phyloP scores from a whole-genome alignment of 176 grass and related monocot genomes.

The Metroxylon sagu region DNA sequence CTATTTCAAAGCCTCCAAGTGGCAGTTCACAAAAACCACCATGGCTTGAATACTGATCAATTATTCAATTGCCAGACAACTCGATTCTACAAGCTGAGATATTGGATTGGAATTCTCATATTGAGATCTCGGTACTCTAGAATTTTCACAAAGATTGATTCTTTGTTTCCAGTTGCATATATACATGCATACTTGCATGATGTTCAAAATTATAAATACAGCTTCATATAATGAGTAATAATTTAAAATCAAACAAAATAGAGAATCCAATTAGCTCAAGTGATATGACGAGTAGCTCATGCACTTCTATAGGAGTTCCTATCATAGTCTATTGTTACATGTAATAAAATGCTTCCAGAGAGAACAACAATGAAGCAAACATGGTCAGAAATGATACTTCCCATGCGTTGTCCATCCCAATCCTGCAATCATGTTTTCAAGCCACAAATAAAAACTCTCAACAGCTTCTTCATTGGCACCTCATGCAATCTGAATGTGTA shows the following conservation, averaged over 20 bases:
- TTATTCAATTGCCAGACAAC: too few species aligned
- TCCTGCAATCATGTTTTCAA: slow-evolving; percentile 55
- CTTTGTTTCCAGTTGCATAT: slow-evolving; percentile 6
- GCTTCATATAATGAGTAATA: background rate
- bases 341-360: slow-evolving; percentile 82
- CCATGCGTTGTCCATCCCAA: slow-evolving; percentile 77
- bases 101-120: too few species aligned
- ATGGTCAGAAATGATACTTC: slow-evolving; percentile 86
- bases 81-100: too few species aligned
- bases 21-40: too few species aligned
- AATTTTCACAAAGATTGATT: too few species aligned
- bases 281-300: background rate
- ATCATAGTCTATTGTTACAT: slow-evolving; percentile 84
- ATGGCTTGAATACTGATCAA: too few species aligned
- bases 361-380: slow-evolving; percentile 84
- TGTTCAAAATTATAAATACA: too few species aligned
- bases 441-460: too few species aligned
- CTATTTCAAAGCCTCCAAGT: too few species aligned
- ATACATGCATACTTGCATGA: slow-evolving; percentile 54
- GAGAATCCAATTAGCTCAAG: slow-evolving; percentile 12
- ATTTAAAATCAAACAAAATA: slow-evolving; percentile 4
- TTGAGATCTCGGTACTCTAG: too few species aligned
- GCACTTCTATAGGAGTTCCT: slow-evolving; percentile 55
- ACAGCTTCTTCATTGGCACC: too few species aligned
- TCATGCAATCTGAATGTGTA: too few species aligned